Base-by-base conservation (phyloP, 495 filamentous ascomycete species). In the Xylaria cubensis region DNA sequence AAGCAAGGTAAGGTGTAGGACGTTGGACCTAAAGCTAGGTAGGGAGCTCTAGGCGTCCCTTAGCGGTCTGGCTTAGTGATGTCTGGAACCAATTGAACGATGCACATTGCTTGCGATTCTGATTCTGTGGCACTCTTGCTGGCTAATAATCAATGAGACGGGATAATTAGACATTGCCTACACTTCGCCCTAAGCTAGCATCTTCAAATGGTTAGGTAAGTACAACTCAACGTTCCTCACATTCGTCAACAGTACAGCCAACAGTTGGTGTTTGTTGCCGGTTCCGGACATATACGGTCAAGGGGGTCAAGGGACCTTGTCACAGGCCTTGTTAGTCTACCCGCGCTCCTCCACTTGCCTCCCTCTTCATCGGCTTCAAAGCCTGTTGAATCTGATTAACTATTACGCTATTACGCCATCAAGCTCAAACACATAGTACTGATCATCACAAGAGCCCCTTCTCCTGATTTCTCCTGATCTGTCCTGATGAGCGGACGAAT, bases 311-410 rank as follows among this genome's bases (percentile, higher is more conserved):
- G 34, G 69, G 69, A 34, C 8, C 50, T 26, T 72, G 62, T 71
- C 69, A 65, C 50, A 15, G 46, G 50, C 61, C 50, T n/a, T 39
- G 65, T 71, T 71, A 39, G 63, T 67, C 29, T 48, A 59, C 46
- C n/a, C 24, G 41, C 24, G 41, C 39, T 46, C n/a, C 39, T n/a
- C n/a, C n/a, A n/a, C n/a, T n/a, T n/a, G n/a, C n/a, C n/a, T 34
- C 10, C 17, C 24, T 51, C 46, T 46, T 53, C 42, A 67, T 50
- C 41, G 19, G 19, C 29, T 61, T 67, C 58, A 19, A 61, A 29
- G 7, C 32, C 17, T 32, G 24, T 69, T 32, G 15, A 24, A 9
- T 53, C 29, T 34, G 34, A 17, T 56, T 32, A 17, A 44, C 66
- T 41, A 69, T 69, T 59, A 55, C 53, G 48, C 66, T 41, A 69